Conservation (phyloP, 1,284 basidiomycete genomes). For the Serendipita sp. region DNA sequence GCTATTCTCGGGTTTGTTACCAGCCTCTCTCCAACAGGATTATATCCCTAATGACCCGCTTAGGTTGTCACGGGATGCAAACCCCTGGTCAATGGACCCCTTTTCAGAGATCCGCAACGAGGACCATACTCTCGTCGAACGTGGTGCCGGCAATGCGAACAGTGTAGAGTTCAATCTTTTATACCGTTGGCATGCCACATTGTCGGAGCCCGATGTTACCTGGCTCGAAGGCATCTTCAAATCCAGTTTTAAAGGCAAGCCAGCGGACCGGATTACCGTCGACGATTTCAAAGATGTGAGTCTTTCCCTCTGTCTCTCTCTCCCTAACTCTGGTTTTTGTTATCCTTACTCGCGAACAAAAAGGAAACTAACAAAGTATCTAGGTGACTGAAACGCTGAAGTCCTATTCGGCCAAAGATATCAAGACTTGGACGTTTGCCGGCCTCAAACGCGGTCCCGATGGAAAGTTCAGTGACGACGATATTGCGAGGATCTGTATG, state of each 20-base stretch:
- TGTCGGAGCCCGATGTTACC: conserved; percentile 50
- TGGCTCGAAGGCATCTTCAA: conserved; percentile 43
- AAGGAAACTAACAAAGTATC: not conserved
- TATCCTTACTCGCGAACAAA: too few relatives aligned
- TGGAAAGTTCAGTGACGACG: conserved; percentile 53
- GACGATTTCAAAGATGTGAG: conserved; percentile 43
- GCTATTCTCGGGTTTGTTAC: conserved; percentile 54
- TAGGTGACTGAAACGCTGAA: conserved; percentile 9
- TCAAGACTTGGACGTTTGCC: conserved; percentile 55
- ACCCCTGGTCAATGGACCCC: conserved; percentile 3
- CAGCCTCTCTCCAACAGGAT: not conserved
- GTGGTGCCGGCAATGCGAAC: conserved; percentile 62
- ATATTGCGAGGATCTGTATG: conserved; percentile 55
- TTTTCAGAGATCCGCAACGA: conserved; percentile 43
- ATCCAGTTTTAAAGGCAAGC: conserved; percentile 39
- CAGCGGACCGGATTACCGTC: conserved; percentile 37
- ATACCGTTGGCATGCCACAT: conserved; percentile 72
- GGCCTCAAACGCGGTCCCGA: conserved; percentile 46
- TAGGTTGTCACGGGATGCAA: not conserved
- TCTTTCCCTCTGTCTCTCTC: too few relatives aligned
- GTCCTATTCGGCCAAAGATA: conserved; percentile 26
- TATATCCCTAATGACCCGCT: not conserved
- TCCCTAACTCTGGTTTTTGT: too few relatives aligned
- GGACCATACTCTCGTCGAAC: conserved; percentile 50
- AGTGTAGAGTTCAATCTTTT: conserved; percentile 75